These are phyloP conservation scores for Nicotiana obtusifolia DNA, from an alignment of 257 asterid genomes.

Conservation along the genomic window DNA sequence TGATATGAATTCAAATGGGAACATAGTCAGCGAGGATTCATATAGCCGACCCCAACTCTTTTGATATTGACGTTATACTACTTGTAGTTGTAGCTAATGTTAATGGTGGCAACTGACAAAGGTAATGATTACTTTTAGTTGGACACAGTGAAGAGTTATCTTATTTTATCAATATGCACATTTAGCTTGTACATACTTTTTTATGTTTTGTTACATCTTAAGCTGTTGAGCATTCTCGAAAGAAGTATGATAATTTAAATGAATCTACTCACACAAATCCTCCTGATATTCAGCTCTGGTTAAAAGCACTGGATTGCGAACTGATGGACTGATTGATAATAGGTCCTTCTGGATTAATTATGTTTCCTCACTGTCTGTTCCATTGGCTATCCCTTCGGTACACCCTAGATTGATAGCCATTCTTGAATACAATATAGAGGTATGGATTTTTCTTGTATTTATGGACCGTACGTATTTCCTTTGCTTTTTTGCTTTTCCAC, in stretches of 20 bases:
- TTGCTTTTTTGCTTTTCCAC: neutral
- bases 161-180: neutral
- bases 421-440: slow-evolving; percentile 80
- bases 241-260: neutral
- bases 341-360: slow-evolving; percentile 86
- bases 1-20: no score
- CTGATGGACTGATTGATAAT: slow-evolving; percentile 80
- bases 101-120: neutral
- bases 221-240: neutral
- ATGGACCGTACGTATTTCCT: no score
- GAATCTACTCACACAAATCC: neutral
- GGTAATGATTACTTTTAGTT: neutral
- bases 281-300: slow-evolving; percentile 50
- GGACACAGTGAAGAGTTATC: neutral
- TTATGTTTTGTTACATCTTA: neutral
- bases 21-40: no score
- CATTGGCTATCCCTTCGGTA: slow-evolving; percentile 77
- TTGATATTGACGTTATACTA: no score
- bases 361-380: slow-evolving; percentile 66
- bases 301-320: slow-evolving; percentile 75
- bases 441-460: slow-evolving; percentile 1
- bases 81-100: neutral
- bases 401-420: slow-evolving; percentile 84
- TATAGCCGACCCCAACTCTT: no score
- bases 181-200: neutral